Conservation (phyloP, 192 early-diverging fungal species). For the Coemansia sp. region DNA sequence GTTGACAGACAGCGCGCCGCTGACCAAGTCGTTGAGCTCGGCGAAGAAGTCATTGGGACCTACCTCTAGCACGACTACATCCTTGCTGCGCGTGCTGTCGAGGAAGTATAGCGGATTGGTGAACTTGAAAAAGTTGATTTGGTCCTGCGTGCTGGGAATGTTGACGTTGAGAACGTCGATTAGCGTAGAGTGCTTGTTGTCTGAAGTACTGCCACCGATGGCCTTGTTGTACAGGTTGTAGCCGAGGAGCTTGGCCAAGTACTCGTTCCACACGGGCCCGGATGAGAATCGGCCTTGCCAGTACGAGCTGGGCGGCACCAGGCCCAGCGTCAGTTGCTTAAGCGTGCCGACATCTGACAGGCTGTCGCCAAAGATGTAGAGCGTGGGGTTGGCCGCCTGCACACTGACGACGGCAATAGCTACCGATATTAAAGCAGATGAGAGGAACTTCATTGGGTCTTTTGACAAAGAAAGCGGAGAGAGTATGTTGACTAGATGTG, state of each 20-base stretch:
- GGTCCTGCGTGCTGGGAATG: slow-evolving; percentile 43
- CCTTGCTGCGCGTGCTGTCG: slow-evolving; percentile 15
- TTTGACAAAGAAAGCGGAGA: background rate
- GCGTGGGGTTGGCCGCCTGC: slow-evolving; percentile 20
- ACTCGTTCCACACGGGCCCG: slow-evolving; percentile 48
- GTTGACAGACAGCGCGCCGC: slow-evolving; percentile 10
- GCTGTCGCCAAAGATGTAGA: slow-evolving; percentile 40
- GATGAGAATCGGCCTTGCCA: slow-evolving; percentile 43
- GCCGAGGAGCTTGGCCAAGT: slow-evolving; percentile 29
- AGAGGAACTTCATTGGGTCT: background rate
- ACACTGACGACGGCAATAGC: background rate
- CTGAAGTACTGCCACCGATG: slow-evolving; percentile 28
- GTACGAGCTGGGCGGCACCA: slow-evolving; percentile 30
- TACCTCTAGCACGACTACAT: slow-evolving; percentile 31
- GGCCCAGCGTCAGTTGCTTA: slow-evolving; percentile 20
- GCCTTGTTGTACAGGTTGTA: slow-evolving; percentile 32
- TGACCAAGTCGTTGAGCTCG: slow-evolving; percentile 22
- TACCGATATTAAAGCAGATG: background rate
- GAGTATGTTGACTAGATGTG: background rate
- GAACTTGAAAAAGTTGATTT: slow-evolving; percentile 39
- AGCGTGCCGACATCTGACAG: slow-evolving; percentile 35
- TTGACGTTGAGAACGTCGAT: slow-evolving; percentile 18
- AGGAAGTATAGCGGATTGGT: slow-evolving; percentile 21
- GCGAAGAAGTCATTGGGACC: slow-evolving; percentile 45
- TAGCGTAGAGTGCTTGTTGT: slow-evolving; percentile 25